Evolutionary conservation across 495 filamentous ascomycete genomes (phyloP).

Genomic region (Darksidea phi): DNA sequence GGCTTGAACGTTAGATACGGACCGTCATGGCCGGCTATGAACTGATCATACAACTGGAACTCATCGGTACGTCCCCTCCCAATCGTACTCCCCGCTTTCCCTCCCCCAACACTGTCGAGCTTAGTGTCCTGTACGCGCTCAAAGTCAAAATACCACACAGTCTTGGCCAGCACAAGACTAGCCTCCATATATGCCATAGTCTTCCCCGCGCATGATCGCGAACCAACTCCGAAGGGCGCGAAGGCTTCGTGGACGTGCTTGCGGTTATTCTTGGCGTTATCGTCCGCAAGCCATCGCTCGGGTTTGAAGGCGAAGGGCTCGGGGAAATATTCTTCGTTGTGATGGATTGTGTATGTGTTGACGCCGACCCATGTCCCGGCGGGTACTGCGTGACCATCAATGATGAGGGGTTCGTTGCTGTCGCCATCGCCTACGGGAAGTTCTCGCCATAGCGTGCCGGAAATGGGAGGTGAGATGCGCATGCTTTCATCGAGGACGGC

Average conservation of each 20-base stretch:
- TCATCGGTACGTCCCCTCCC: conserved; percentile 49
- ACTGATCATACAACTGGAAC: conserved; percentile 55
- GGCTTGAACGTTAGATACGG: conserved; percentile 53
- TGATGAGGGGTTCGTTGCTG: no score
- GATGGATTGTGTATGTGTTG: conserved; percentile 14
- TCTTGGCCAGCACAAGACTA: conserved; percentile 8
- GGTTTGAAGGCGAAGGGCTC: conserved; percentile 16
- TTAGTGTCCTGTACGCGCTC: not conserved
- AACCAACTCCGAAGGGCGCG: conserved; percentile 18
- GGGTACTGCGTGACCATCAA: conserved; percentile 53
- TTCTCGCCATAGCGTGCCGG: no score
- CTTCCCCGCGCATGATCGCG: conserved; percentile 19
- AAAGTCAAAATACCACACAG: conserved; percentile 19
- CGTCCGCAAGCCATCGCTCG: conserved; percentile 13
- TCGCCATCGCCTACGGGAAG: no score
- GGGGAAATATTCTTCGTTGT: conserved; percentile 15
- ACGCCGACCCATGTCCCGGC: conserved; percentile 43
- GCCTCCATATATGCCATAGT: conserved; percentile 23
- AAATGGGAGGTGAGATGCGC: no score
- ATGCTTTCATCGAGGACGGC: no score
- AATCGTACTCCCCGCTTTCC: conserved; percentile 40
- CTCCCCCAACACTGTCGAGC: conserved; percentile 10
- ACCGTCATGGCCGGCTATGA: conserved; percentile 55
- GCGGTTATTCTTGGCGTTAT: not conserved
- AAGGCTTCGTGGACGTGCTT: not conserved